Evolutionary conservation across 1,139 yeast genomes (phyloP), one percentile per base, ranked within the genome.

Genomic region (Kodamaea alishanica): DNA sequence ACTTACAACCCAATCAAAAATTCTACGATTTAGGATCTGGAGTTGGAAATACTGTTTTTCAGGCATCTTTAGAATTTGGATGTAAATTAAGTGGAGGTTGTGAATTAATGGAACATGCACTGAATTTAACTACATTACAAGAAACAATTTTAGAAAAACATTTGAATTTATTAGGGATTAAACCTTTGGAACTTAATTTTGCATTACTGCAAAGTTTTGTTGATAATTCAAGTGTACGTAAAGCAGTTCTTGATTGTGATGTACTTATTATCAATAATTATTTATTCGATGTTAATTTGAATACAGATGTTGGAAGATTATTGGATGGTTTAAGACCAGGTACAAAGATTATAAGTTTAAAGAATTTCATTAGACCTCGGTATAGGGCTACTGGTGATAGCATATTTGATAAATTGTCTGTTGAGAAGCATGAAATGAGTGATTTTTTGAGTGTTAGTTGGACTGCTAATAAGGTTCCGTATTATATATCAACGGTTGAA

Each of bases 11-110:
- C 1, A 60, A 61, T 1, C 76, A 78, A 37, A 75, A 70, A 22
- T 89, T 88, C 54, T 80, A 89, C 45, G 97, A 86, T 60, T 67
- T 90, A 28, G 97, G 97, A 0, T 87, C 95, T 0, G 97, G 97
- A 5, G 97, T 90, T 4, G 97, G 96, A 0, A 89, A 89, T 55
- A 87, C 96, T 39, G 84, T 86, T 0, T 73, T 89, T 37, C 97
- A 89, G 58, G 95, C 96, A 0, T 89, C 96, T 0, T 62, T 89
- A 24, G 96, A 89, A 52, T 81, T 79, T 57, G 96, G 96, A 1
- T 86, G 90, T 43, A 68, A 69, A 37, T 50, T 57, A 6, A 81
- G 95, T 58, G 88, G 87, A 53, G 97, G 97, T 0, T 86, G 94
- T 60, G 97, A 90, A 56, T 73, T 90, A 33, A 89, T 88, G 95